Evolutionary conservation across 805 yeast genomes (phyloP).

Genomic region (Scheffersomyces coipomensis): DNA sequence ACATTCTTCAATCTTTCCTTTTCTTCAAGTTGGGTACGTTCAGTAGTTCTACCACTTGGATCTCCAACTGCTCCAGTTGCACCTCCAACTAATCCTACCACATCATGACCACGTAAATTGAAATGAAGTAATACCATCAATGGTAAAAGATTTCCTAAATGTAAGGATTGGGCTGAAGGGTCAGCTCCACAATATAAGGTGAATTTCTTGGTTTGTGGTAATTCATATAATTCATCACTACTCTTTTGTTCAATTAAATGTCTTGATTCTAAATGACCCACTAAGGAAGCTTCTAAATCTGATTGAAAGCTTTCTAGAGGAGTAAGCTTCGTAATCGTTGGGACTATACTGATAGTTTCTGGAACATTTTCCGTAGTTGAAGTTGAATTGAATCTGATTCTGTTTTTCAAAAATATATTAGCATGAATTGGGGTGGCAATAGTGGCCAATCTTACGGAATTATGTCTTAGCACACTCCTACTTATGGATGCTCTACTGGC

Average conservation of each 20-base stretch:
- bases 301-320: slow-evolving; percentile 12
- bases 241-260: slow-evolving; percentile 38
- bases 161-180: slow-evolving; percentile 88
- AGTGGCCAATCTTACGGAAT: too few relatives aligned
- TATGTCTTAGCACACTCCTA: too few relatives aligned
- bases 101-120: slow-evolving; percentile 77
- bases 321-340: slow-evolving; percentile 29
- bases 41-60: slow-evolving; percentile 88
- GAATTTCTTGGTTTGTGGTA: slow-evolving; percentile 35
- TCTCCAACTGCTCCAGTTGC: slow-evolving; percentile 97
- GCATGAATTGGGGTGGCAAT: too few relatives aligned
- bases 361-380: slow-evolving; percentile 15
- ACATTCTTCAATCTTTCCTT: slow-evolving; percentile 57
- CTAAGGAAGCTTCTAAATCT: slow-evolving; percentile 29
- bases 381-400: slow-evolving; percentile 5
- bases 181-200: slow-evolving; percentile 93
- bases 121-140: slow-evolving; percentile 82
- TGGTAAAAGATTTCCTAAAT: slow-evolving; percentile 88
- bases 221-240: slow-evolving; percentile 32
- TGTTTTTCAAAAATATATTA: too few relatives aligned
- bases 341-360: slow-evolving; percentile 38
- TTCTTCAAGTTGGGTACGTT: slow-evolving; percentile 60
- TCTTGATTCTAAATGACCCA: slow-evolving; percentile 36
- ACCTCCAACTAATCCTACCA: slow-evolving; percentile 86
- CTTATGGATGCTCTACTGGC: too few relatives aligned